These are phyloP conservation scores for Boletus calvinii DNA, from an alignment of 1,284 basidiomycete genomes.

Conservation along the genomic window DNA sequence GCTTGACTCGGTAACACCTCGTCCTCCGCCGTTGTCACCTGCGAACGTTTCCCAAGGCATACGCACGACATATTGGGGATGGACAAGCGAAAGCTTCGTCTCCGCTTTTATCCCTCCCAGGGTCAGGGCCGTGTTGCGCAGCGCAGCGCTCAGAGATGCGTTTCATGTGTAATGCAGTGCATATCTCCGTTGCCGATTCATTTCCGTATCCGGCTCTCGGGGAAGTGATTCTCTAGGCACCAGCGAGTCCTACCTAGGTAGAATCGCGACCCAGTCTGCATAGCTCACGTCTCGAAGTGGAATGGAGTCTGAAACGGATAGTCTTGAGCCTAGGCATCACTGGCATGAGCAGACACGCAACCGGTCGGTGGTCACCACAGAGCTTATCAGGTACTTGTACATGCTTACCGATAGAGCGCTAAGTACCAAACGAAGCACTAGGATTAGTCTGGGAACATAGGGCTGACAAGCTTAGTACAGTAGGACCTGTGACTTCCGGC, in stretches of 20 bases:
- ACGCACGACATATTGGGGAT: slow-evolving; percentile 6
- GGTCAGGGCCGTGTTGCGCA: not conserved
- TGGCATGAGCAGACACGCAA: not conserved
- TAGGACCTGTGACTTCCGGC: not conserved
- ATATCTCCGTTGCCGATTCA: not conserved
- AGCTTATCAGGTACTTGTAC: not conserved
- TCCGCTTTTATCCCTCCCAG: slow-evolving; percentile 15
- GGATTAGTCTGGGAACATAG: no score
- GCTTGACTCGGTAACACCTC: slow-evolving; percentile 6
- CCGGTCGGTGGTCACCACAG: not conserved
- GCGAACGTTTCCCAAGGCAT: not conserved
- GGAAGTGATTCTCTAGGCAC: not conserved
- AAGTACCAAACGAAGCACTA: not conserved
- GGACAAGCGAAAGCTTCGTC: not conserved
- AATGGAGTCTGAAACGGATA: no score
- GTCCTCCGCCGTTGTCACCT: not conserved
- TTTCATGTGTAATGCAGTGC: not conserved
- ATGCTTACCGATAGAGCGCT: not conserved
- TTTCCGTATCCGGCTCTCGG: not conserved
- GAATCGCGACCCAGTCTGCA: no score
- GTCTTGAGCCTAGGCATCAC: no score
- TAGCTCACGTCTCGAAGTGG: no score
- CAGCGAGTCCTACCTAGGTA: no score
- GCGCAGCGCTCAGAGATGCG: not conserved
- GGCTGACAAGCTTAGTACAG: not conserved